These are phyloP conservation scores for Trichosporon asahii DNA, from an alignment of 1,284 basidiomycete species.

Conservation along the genomic window DNA sequence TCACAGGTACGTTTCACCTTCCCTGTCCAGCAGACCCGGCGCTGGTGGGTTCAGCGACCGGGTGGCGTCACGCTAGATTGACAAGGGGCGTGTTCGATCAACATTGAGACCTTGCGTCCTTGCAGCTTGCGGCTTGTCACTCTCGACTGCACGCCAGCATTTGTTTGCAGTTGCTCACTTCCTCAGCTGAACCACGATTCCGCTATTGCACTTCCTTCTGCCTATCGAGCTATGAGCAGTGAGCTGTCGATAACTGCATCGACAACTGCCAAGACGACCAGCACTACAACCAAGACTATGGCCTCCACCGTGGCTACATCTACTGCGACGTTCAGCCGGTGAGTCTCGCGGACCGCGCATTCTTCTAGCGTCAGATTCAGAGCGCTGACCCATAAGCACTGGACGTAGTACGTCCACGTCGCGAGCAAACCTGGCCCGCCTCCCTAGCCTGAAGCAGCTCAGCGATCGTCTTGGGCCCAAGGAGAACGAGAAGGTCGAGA, in stretches of 20 bases:
- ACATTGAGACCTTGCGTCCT: neutral
- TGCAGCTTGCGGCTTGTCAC: neutral
- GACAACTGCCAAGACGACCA: neutral
- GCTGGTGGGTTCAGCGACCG: neutral
- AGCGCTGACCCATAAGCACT: neutral
- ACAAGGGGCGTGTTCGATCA: conserved; percentile 6
- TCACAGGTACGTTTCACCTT: conserved; percentile 6
- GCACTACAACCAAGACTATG: neutral
- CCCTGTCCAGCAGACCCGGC: neutral
- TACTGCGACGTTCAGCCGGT: neutral
- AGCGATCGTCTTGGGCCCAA: conserved; percentile 28
- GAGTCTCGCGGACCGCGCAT: neutral
- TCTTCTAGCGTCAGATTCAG: neutral
- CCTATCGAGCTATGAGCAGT: neutral
- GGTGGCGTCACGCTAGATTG: conserved; percentile 4
- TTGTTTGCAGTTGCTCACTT: neutral
- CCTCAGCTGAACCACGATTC: neutral
- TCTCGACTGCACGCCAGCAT: neutral
- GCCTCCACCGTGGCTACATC: neutral
- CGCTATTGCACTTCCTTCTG: neutral
- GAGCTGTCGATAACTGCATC: neutral
- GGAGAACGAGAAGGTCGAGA: neutral
- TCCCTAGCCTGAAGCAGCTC: conserved; percentile 42
- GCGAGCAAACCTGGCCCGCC: conserved; percentile 25
- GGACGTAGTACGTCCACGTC: neutral